Conservation (phyloP, 352 stramenopile genomes). For the Phytophthora aleatoria region DNA sequence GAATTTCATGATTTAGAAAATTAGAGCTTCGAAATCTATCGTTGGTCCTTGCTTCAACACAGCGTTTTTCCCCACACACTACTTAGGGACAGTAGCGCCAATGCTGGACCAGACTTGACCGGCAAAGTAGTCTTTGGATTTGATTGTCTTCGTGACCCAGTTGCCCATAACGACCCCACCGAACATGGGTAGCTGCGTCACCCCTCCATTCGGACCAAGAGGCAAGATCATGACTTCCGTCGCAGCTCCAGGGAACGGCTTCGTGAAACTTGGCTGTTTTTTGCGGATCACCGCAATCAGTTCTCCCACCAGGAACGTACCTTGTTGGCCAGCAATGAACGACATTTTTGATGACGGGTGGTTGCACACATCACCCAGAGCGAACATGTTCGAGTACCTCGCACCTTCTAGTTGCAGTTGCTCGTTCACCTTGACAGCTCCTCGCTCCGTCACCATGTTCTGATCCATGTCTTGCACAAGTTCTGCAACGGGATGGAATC, state of each 20-base stretch:
- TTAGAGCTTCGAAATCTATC: no score
- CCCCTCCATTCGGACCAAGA: constrained; percentile 38
- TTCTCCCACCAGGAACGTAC: constrained; percentile 29
- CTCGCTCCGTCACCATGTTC: constrained; percentile 18
- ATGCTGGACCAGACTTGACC: constrained; percentile 21
- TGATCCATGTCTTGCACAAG: constrained; percentile 30
- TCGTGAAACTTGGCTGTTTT: constrained; percentile 24
- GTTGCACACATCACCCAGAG: constrained; percentile 45
- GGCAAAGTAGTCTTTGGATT: constrained; percentile 43
- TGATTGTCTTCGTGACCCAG: constrained; percentile 34
- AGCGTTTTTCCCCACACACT: not conserved
- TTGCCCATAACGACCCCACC: constrained; percentile 39
- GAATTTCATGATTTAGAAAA: no score
- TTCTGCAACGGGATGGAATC: constrained; percentile 23
- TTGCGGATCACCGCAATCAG: constrained; percentile 27
- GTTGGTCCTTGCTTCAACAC: no score
- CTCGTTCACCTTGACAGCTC: constrained; percentile 33
- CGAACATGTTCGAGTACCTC: constrained; percentile 39
- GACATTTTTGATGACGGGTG: constrained; percentile 43
- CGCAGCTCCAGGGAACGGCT: constrained; percentile 23
- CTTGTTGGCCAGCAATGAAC: constrained; percentile 38
- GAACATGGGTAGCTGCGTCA: constrained; percentile 38
- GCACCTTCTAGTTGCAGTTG: constrained; percentile 37
- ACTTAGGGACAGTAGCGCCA: constrained; percentile 11
- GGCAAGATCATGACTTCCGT: constrained; percentile 39